These are phyloP conservation scores for Bipolaris bicolor DNA, from an alignment of 2,329 filamentous ascomycete species.

Conservation along the genomic window DNA sequence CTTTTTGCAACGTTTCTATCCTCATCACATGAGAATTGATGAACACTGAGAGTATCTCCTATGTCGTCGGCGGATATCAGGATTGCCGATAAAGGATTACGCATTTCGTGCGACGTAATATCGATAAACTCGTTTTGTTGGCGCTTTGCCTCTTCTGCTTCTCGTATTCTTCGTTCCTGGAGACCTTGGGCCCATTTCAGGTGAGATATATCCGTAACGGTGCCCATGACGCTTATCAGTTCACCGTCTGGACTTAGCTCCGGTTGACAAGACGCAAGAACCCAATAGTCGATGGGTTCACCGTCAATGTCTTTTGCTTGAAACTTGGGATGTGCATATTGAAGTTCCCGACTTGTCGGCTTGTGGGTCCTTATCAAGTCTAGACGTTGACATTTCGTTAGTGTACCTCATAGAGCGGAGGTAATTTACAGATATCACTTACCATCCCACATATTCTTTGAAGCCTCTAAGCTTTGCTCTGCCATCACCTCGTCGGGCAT, in stretches of 20 bases:
- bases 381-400: neutral
- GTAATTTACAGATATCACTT: neutral
- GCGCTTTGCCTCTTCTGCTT: constrained; percentile 42
- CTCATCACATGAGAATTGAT: constrained; percentile 19
- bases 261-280: constrained; percentile 44
- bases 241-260: constrained; percentile 35
- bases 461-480: constrained; percentile 40
- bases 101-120: constrained; percentile 46
- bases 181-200: constrained; percentile 47
- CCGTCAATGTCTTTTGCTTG: constrained; percentile 46
- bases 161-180: constrained; percentile 34
- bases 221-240: constrained; percentile 40
- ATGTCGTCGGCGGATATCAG: constrained; percentile 45
- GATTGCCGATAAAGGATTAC: constrained; percentile 45
- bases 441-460: constrained; percentile 50
- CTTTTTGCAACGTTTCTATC: constrained; percentile 26
- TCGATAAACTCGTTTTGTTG: constrained; percentile 48
- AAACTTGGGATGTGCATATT: constrained; percentile 47
- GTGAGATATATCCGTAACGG: constrained; percentile 42
- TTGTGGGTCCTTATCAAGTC: constrained; percentile 43
- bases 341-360: constrained; percentile 52
- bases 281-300: constrained; percentile 54
- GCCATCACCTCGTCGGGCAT: constrained; percentile 53
- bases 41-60: constrained; percentile 29
- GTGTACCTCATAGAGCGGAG: neutral